phyloP scores from a whole-genome alignment of 1,284 basidiomycete genomes.

The Cryptococcus depauperatus region DNA sequence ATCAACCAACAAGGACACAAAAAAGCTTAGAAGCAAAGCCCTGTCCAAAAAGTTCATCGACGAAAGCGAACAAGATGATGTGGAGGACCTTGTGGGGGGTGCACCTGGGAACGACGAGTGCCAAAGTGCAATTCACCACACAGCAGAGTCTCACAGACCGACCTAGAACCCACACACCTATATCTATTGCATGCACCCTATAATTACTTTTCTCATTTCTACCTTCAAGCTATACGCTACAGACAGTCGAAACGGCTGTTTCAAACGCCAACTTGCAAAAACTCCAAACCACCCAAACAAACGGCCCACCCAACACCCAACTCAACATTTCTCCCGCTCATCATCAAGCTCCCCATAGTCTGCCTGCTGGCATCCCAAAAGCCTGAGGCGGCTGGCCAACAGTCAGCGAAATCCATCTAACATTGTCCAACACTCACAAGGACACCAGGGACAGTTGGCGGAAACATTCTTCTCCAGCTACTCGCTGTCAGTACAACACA shows the following conservation, averaged over 20 bases:
- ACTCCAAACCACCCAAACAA: too few relatives aligned
- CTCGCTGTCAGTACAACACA: background rate
- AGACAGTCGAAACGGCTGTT: too few relatives aligned
- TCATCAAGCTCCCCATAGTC: background rate
- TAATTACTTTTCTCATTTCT: too few relatives aligned
- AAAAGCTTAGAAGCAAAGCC: background rate
- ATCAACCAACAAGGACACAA: slow-evolving; percentile 3
- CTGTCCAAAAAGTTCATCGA: background rate
- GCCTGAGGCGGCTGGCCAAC: background rate
- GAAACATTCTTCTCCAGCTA: slow-evolving; percentile 9
- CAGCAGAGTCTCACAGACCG: too few relatives aligned
- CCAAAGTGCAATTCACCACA: background rate
- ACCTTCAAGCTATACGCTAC: too few relatives aligned
- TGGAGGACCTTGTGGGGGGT: background rate
- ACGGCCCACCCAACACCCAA: too few relatives aligned
- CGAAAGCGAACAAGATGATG: background rate
- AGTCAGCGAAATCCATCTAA: background rate
- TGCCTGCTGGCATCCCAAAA: slow-evolving; percentile 1
- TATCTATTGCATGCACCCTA: too few relatives aligned
- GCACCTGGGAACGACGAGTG: background rate
- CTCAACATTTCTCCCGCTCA: too few relatives aligned
- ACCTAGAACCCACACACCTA: too few relatives aligned
- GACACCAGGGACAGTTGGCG: slow-evolving; percentile 1
- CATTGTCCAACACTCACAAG: background rate
- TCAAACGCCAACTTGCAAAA: too few relatives aligned